Conservation (phyloP, 306 rosid genomes). For the Parietaria judaica region DNA sequence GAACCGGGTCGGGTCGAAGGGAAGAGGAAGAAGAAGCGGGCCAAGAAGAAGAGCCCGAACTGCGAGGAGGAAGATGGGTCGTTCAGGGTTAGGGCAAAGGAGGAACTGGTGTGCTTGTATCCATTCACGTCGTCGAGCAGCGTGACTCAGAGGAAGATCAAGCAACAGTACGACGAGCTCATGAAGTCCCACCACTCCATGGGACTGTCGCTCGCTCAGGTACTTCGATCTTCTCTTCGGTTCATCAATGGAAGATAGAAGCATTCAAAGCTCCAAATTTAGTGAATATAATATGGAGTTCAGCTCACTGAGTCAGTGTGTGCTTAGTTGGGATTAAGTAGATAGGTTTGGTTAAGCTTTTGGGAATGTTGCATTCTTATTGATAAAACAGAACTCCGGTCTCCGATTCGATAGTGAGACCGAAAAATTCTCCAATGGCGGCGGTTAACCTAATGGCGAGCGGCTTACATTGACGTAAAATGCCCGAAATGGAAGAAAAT, state of each 20-base stretch:
- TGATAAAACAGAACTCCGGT: no score
- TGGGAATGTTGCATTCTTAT: no score
- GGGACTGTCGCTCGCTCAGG: constrained; percentile 67
- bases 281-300: no score
- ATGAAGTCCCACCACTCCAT: constrained; percentile 52
- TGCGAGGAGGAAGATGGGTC: constrained; percentile 19
- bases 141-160: constrained; percentile 74
- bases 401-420: no score
- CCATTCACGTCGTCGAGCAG: constrained; percentile 73
- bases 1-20: constrained; percentile 18
- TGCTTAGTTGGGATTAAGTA: no score
- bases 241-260: neutral
- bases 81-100: constrained; percentile 28
- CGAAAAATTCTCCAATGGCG: no score
- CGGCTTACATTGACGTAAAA: no score
- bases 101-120: constrained; percentile 44
- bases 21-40: constrained; percentile 62
- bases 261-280: no score
- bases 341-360: no score
- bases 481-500: no score
- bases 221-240: constrained; percentile 1
- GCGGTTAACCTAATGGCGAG: no score
- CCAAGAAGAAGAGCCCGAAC: constrained; percentile 49
- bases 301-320: no score
- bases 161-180: constrained; percentile 70